Base-by-base conservation (phyloP, 2,329 filamentous ascomycete species). In the Pseudocercospora eumusae region DNA sequence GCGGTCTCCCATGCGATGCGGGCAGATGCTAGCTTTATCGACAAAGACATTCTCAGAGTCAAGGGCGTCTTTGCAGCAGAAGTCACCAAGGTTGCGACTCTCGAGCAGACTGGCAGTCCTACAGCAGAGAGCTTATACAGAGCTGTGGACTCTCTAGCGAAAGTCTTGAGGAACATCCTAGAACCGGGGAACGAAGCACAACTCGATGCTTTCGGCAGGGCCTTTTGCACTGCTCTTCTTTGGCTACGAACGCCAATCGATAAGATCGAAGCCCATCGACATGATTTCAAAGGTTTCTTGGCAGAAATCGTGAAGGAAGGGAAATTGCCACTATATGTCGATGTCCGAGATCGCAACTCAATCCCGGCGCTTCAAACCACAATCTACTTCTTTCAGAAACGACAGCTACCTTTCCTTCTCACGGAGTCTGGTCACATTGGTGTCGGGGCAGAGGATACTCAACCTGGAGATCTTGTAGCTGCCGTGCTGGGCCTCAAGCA, bases 401-500 rank as follows among this genome's bases (percentile, higher is more conserved):
- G 21, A 1, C 50, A 45, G 18, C 28, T 60, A 8, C 61, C 61
- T 2, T 63, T 63, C 31, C 49, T 63, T 4, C 56, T 57, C 44
- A 63, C 56, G 3, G 31, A 45, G 2, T 23, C 56, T 13, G 52
- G 53, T 13, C 44, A 60, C 23, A 47, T 60, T 11, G 61, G 61
- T 4, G 40, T 63, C 11, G 57, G 61, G 7, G 44, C 44, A 36
- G 18, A 54, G 5, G n/a, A 20, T 15, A 25, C 47, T n/a, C 57
- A 49, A 23, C 18, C 44, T 11, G 57, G 57, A 11, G 53, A 63
- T 36, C 18, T 56, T 3, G 28, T 63, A n/a, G 25, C 54, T 20
- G 61, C 61, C 7, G 58, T 63, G 4, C 57, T 60, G 4, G 57
- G 61, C 11, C 42, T 25, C 21, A 49, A 27, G 15, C 56, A 57